Conservation (phyloP, 768 basidiomycete genomes). For the Mycena galericulata region DNA sequence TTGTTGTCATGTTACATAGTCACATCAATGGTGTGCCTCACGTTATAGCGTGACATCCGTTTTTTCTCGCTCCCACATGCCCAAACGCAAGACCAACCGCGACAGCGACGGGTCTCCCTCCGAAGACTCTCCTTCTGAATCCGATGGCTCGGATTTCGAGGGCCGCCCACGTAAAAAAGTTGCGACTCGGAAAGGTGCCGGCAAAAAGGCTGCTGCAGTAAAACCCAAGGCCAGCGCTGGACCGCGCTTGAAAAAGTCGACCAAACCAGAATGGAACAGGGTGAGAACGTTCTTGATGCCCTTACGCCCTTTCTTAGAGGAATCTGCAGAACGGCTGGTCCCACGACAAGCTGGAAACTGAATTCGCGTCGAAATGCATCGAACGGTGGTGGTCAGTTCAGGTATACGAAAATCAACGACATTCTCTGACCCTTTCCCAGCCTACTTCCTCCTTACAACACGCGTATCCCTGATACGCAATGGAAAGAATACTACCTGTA, state of each 20-base stretch:
- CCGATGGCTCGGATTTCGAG: slow-evolving; percentile 14
- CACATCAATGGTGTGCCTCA: no score
- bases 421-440: slow-evolving; percentile 15
- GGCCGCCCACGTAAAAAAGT: slow-evolving; percentile 8
- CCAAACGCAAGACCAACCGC: slow-evolving; percentile 16
- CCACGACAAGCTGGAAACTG: slow-evolving; percentile 23
- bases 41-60: no score
- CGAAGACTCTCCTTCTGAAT: slow-evolving; percentile 12
- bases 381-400: slow-evolving; percentile 31
- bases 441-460: slow-evolving; percentile 28
- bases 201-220: slow-evolving; percentile 19
- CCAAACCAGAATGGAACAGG: slow-evolving; percentile 18
- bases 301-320: slow-evolving; percentile 5
- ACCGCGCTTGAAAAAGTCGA: slow-evolving; percentile 21
- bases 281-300: slow-evolving; percentile 12
- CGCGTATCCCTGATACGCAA: slow-evolving; percentile 19
- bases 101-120: slow-evolving; percentile 14
- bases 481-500: slow-evolving; percentile 30
- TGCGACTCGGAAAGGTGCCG: slow-evolving; percentile 3
- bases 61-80: slow-evolving; percentile 8
- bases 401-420: neutral
- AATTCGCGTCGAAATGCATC: slow-evolving; percentile 30
- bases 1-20: no score
- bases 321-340: slow-evolving; percentile 13
- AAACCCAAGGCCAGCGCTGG: slow-evolving; percentile 16